Base-by-base conservation (phyloP, 495 filamentous ascomycete species). In the Talaromyces liani region DNA sequence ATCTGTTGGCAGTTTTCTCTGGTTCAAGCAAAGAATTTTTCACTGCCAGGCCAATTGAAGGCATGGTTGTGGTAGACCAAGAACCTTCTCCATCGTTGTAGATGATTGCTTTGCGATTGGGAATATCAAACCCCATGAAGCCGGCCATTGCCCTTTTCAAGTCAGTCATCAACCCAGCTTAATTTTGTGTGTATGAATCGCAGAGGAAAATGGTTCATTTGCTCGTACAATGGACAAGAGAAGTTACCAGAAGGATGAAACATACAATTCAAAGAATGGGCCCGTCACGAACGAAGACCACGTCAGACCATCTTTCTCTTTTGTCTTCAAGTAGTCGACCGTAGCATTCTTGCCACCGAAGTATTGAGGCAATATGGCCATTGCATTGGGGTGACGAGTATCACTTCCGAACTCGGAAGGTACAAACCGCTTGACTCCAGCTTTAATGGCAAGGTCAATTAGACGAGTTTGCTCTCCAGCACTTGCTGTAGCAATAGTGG, bases 381-480 rank as follows among this genome's bases (percentile, higher is more conserved):
- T 82, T 0, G 64, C 65, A 8, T 72, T 73, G 6, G 70, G 66
- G 58, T 83, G 76, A 1, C 36, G 22, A 14, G 65, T 62, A 39
- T 72, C 64, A 20, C 65, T 63, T 12, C 74, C 79, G 62, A 77
- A 86, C 49, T 85, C 83, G 6, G 75, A 76, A 20, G 82, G 82
- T 24, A 85, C 73, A 63, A 85, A 82, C 6, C 81, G 72, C 57
- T 77, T 83, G 24, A 85, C 81, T 3, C 82, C 80, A 3, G 79
- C 82, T 8, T 66, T 60, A 39, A 84, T 70, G 10, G 79, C 75
- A 14, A 80, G 80, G 67, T 85, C 77, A 45, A 84, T 80, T 7
- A 83, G 67, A n/a, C 66, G 63, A 12, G 70, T 72, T 61, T 82
- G 77, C 3, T 58, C 29, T 1, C 60, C 22, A 18, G 77, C 66